A percentile compares a stretch with the other conserved stretches of the same genome.
Conservation (phyloP, 2,329 filamentous ascomycete genomes). For the Botrytis tulipae region DNA sequence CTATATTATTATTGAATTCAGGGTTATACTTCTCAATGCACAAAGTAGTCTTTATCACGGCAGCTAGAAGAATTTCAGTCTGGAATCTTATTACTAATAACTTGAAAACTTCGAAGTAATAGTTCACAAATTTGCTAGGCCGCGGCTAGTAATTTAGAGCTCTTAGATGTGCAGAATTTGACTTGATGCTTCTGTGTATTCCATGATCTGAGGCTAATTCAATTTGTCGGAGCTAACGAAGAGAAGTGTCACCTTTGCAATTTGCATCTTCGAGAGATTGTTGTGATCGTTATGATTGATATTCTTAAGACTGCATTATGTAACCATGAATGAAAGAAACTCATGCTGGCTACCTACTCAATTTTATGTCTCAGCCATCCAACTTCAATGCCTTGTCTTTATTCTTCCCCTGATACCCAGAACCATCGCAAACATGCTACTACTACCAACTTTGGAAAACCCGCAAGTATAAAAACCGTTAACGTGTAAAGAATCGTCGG, state of each 20-base stretch:
- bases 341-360: neutral
- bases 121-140: neutral
- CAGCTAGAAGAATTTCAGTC: neutral
- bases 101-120: neutral
- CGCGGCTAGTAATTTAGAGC: neutral
- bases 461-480: neutral
- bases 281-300: neutral
- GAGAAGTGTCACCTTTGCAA: neutral
- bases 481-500: neutral
- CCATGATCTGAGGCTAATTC: neutral
- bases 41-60: neutral
- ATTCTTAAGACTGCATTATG: neutral
- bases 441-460: neutral
- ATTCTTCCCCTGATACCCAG: neutral
- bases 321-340: neutral
- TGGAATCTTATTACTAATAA: neutral
- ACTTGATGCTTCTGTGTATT: neutral
- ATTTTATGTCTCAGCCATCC: neutral
- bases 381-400: neutral
- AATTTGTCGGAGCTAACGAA: neutral
- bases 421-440: neutral
- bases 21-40: neutral
- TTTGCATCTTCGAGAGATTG: neutral
- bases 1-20: no score
- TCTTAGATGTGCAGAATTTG: neutral